These are phyloP conservation scores for Primulina tabacum DNA, from an alignment of 257 asterid genomes.

Conservation along the genomic window DNA sequence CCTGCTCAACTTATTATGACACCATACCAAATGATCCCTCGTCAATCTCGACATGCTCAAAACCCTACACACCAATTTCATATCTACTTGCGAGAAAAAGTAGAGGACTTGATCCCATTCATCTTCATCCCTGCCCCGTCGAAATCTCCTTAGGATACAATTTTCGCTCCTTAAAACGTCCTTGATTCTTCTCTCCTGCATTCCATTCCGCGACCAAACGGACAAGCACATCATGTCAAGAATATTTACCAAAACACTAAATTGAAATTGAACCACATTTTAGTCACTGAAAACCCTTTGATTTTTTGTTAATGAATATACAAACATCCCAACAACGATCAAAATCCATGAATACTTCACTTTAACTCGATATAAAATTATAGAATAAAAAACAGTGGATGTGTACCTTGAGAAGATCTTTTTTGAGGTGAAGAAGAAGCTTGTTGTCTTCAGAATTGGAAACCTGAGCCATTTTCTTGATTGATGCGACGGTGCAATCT, in stretches of 20 bases:
- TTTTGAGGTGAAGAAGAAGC: slow-evolving; percentile 51
- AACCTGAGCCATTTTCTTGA: slow-evolving; percentile 43
- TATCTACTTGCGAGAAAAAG: slow-evolving; percentile 77
- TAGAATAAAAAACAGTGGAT: too few species aligned
- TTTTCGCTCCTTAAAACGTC: slow-evolving; percentile 67
- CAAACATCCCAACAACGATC: too few species aligned
- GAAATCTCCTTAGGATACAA: slow-evolving; percentile 62
- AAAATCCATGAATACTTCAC: too few species aligned
- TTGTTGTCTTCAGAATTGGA: slow-evolving; percentile 46
- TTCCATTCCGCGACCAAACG: neutral
- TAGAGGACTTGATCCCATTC: slow-evolving; percentile 67
- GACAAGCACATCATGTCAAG: neutral
- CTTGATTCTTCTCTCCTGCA: slow-evolving; percentile 79
- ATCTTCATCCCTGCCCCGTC: slow-evolving; percentile 41
- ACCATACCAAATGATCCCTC: slow-evolving; percentile 74
- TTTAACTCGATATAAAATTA: too few species aligned
- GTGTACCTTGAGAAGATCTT: slow-evolving; percentile 59
- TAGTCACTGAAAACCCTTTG: too few species aligned
- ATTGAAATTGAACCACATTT: too few species aligned
- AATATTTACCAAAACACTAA: too few species aligned
- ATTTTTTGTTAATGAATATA: too few species aligned
- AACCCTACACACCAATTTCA: slow-evolving; percentile 77
- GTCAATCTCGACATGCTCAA: slow-evolving; percentile 68
- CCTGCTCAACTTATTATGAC: slow-evolving; percentile 59
- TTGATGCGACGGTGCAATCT: slow-evolving; percentile 40